phyloP scores from a whole-genome alignment of 2,329 filamentous ascomycete species.

The Aspergillus transmontanensis region DNA sequence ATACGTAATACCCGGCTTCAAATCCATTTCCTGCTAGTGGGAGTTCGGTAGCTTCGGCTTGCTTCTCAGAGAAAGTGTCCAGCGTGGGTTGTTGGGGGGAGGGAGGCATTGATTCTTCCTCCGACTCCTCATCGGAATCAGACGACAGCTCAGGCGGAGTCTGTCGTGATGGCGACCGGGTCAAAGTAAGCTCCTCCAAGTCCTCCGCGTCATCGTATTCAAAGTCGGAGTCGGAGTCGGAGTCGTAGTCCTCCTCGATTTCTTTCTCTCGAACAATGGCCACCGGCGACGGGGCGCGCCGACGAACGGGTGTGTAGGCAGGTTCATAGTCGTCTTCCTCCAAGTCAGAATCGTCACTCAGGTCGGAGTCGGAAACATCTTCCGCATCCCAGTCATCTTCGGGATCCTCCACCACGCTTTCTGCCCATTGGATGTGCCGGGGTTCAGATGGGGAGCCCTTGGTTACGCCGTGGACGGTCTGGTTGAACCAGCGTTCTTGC shows the following conservation, averaged over 20 bases:
- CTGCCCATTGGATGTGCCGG: constrained; percentile 84
- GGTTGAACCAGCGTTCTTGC: constrained; percentile 98
- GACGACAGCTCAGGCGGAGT: constrained; percentile 71
- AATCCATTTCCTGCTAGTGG: constrained; percentile 42
- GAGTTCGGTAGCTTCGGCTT: constrained; percentile 48
- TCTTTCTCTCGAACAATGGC: constrained; percentile 33
- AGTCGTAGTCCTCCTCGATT: constrained; percentile 35
- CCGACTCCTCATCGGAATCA: constrained; percentile 66
- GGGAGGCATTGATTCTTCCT: constrained; percentile 73
- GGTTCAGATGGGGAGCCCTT: constrained; percentile 56
- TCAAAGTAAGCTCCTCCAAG: constrained; percentile 63
- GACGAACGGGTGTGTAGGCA: constrained; percentile 38
- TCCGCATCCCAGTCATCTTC: constrained; percentile 72
- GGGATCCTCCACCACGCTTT: constrained; percentile 71
- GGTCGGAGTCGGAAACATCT: constrained; percentile 59
- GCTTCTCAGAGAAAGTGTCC: constrained; percentile 63
- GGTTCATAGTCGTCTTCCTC: constrained; percentile 38
- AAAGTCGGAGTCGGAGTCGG: constrained; percentile 59
- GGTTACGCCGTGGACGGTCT: constrained; percentile 78
- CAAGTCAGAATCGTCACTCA: constrained; percentile 58
- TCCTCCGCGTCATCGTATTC: constrained; percentile 63
- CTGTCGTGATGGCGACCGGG: constrained; percentile 67
- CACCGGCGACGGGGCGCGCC: constrained; percentile 35
- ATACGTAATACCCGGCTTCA: constrained; percentile 53
- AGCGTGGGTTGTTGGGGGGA: constrained; percentile 63